Conservation (phyloP, 177 flowering plant genomes). For the Telopea speciosissima region DNA sequence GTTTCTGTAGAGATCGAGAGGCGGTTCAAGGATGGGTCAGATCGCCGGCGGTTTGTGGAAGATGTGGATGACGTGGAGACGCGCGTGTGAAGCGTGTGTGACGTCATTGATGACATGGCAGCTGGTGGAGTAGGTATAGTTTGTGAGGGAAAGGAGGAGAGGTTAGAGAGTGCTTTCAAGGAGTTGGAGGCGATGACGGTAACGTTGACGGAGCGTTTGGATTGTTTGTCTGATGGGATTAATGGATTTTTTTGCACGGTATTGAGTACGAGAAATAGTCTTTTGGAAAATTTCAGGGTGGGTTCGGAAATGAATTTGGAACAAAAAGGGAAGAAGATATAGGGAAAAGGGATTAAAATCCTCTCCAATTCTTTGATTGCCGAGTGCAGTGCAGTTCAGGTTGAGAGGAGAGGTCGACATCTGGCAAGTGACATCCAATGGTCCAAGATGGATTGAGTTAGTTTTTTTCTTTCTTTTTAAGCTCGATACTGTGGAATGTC, state of each 20-base stretch:
- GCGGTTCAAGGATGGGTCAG: too few relatives aligned
- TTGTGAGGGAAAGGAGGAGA: slow-evolving; percentile 6
- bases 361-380: too few relatives aligned
- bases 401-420: too few relatives aligned
- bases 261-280: slow-evolving; percentile 21
- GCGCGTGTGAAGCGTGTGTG: slow-evolving; percentile 11
- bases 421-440: too few relatives aligned
- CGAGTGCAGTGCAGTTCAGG: too few relatives aligned
- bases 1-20: background rate
- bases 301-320: background rate
- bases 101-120: slow-evolving; percentile 12
- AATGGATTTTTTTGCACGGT: slow-evolving; percentile 23
- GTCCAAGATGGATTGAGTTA: too few relatives aligned
- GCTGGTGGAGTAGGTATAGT: background rate
- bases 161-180: slow-evolving; percentile 16
- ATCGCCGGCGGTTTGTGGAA: background rate
- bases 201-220: slow-evolving; percentile 22
- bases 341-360: too few relatives aligned
- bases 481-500: too few relatives aligned
- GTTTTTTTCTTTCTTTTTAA: too few relatives aligned
- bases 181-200: slow-evolving; percentile 21
- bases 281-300: slow-evolving; percentile 21
- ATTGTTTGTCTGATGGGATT: slow-evolving; percentile 20
- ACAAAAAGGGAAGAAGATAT: too few relatives aligned
- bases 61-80: slow-evolving; percentile 12